These are phyloP conservation scores for Ceratocystis papillata DNA, from an alignment of 2,329 filamentous ascomycete species.

Conservation along the genomic window DNA sequence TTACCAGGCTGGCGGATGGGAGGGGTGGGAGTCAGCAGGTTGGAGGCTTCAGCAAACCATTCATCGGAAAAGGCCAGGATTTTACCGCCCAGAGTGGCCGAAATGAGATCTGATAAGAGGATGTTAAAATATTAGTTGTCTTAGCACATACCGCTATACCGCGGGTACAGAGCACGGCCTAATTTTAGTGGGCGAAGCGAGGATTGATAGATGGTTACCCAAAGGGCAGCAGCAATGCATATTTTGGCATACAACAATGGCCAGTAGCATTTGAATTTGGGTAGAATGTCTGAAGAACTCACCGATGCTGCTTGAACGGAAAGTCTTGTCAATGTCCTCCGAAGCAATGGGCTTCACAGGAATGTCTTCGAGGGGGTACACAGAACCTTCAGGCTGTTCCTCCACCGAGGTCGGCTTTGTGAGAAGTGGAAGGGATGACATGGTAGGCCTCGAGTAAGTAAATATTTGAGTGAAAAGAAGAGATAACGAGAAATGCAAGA, in stretches of 20 bases:
- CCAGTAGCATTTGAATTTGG: background rate
- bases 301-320: constrained; percentile 53
- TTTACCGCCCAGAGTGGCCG: constrained; percentile 50
- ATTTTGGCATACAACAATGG: background rate
- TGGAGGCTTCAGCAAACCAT: constrained; percentile 57
- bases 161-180: background rate
- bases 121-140: constrained; percentile 13
- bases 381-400: constrained; percentile 27
- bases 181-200: background rate
- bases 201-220: background rate
- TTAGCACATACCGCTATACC: background rate
- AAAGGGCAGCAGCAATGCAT: background rate
- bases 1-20: constrained; percentile 54
- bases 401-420: constrained; percentile 22
- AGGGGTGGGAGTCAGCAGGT: constrained; percentile 52
- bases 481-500: background rate
- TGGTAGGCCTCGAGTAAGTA: background rate
- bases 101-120: constrained; percentile 44
- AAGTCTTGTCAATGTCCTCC: constrained; percentile 49
- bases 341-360: constrained; percentile 40
- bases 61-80: constrained; percentile 56
- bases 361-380: constrained; percentile 48
- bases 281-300: constrained; percentile 20
- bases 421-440: constrained; percentile 13
- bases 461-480: background rate